Evolutionary conservation across 2,329 filamentous ascomycete genomes (phyloP).

Genomic region (Cladophialophora immunda): DNA sequence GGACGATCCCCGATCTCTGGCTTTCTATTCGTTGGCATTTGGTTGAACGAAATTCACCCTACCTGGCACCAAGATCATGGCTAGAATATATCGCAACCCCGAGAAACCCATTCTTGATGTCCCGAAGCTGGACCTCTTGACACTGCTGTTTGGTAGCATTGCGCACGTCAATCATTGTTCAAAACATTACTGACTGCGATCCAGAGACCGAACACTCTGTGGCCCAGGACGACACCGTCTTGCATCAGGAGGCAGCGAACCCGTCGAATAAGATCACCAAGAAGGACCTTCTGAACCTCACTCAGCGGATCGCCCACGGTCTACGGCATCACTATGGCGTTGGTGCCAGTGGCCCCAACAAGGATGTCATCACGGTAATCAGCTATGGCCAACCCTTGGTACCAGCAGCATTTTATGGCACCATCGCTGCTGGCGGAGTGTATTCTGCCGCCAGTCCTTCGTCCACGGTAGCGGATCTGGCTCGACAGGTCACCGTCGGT

Average conservation of each 20-base stretch:
- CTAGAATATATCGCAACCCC: slow-evolving; percentile 35
- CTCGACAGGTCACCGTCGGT: slow-evolving; percentile 56
- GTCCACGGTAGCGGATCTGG: slow-evolving; percentile 61
- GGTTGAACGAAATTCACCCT: neutral
- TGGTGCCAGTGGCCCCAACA: slow-evolving; percentile 57
- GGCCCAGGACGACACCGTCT: slow-evolving; percentile 56
- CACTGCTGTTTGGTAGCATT: slow-evolving; percentile 36
- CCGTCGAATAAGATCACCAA: slow-evolving; percentile 65
- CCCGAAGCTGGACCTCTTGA: slow-evolving; percentile 38
- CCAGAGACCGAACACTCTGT: slow-evolving; percentile 35
- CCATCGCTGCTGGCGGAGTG: slow-evolving; percentile 67
- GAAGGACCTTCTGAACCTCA: slow-evolving; percentile 57
- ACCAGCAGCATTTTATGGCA: slow-evolving; percentile 63
- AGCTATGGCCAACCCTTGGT: slow-evolving; percentile 66
- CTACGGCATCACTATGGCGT: slow-evolving; percentile 64
- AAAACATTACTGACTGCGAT: neutral
- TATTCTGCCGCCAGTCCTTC: slow-evolving; percentile 65
- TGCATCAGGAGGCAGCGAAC: slow-evolving; percentile 67
- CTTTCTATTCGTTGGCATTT: slow-evolving; percentile 6
- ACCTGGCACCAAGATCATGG: slow-evolving; percentile 12
- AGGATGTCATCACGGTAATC: slow-evolving; percentile 65
- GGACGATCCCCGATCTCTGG: neutral
- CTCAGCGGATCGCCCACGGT: slow-evolving; percentile 63
- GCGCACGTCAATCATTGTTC: neutral
- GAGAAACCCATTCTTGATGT: slow-evolving; percentile 33